A percentile compares a stretch with the other conserved stretches of the same genome.
Conservation (phyloP, 1,284 basidiomycete species). For the Heterobasidion annosum region DNA sequence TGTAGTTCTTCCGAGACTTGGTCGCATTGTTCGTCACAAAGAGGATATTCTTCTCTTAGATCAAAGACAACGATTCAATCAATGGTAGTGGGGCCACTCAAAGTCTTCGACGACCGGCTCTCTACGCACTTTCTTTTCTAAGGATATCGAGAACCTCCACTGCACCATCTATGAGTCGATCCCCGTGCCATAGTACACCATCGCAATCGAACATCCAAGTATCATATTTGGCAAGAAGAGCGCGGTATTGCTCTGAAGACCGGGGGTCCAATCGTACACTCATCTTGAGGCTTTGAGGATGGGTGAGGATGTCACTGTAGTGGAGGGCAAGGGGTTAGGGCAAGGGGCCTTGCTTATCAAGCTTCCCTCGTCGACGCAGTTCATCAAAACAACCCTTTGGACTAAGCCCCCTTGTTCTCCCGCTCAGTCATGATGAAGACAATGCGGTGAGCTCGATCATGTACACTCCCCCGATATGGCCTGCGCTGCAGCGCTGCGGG, state of each 20-base stretch:
- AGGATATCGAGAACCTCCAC: conserved; percentile 65
- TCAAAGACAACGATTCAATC: conserved; percentile 3
- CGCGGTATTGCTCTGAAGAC: conserved; percentile 38
- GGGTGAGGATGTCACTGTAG: too few relatives aligned
- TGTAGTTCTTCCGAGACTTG: conserved; percentile 83
- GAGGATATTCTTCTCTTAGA: conserved; percentile 74
- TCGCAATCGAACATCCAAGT: conserved; percentile 97
- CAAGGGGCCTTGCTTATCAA: too few relatives aligned
- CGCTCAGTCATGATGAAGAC: too few relatives aligned
- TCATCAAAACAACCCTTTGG: too few relatives aligned
- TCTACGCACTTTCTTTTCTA: conserved; percentile 49
- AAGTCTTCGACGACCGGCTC: conserved; percentile 1
- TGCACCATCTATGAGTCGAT: conserved; percentile 71
- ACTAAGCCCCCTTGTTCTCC: too few relatives aligned
- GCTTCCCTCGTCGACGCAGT: too few relatives aligned
- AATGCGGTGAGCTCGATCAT: too few relatives aligned
- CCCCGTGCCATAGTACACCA: conserved; percentile 91
- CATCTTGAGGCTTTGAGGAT: conserved; percentile 15
- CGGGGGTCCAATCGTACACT: conserved; percentile 21
- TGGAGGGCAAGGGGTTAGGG: too few relatives aligned
- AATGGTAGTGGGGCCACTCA: background rate
- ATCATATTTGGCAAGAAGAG: conserved; percentile 71
- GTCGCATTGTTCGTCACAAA: conserved; percentile 99
- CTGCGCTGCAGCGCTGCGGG: too few relatives aligned
- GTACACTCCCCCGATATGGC: too few relatives aligned